These are phyloP conservation scores for Azolla pinnata DNA, from an alignment of 75 land plant species.

Conservation along the genomic window DNA sequence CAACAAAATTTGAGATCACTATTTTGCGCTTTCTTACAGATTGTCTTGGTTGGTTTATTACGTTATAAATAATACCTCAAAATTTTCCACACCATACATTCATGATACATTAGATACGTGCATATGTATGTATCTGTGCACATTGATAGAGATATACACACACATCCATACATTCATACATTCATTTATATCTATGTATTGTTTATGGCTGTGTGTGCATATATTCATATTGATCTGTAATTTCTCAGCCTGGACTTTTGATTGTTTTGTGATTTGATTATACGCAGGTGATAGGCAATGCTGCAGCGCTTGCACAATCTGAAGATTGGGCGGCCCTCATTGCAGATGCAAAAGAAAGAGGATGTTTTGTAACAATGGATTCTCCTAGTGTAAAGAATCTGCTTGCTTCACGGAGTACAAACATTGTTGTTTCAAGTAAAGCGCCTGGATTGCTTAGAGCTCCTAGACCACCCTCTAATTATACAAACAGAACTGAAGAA, in stretches of 20 bases:
- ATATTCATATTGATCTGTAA: too few relatives aligned
- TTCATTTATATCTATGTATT: neutral
- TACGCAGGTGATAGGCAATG: slow-evolving; percentile 96
- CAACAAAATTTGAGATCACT: too few relatives aligned
- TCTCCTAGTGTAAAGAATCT: slow-evolving; percentile 10
- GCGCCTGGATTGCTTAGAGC: neutral
- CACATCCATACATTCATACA: neutral
- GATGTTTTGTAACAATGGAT: slow-evolving; percentile 65
- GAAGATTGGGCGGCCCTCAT: slow-evolving; percentile 94
- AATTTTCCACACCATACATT: too few relatives aligned
- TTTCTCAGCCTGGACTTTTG: neutral
- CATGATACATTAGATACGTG: neutral
- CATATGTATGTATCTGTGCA: neutral
- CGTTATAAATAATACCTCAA: too few relatives aligned
- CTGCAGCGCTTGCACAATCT: slow-evolving; percentile 66
- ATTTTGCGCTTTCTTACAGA: too few relatives aligned
- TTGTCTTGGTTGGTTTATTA: too few relatives aligned
- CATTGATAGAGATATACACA: neutral
- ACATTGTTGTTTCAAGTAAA: neutral
- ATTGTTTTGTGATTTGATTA: neutral
- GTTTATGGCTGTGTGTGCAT: too few relatives aligned
- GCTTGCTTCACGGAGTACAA: neutral
- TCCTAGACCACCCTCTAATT: neutral
- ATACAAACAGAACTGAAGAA: neutral
- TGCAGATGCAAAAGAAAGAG: slow-evolving; percentile 71